Evolutionary conservation across 257 asterid genomes (phyloP).

Genomic region (Solanum sparsipilum): DNA sequence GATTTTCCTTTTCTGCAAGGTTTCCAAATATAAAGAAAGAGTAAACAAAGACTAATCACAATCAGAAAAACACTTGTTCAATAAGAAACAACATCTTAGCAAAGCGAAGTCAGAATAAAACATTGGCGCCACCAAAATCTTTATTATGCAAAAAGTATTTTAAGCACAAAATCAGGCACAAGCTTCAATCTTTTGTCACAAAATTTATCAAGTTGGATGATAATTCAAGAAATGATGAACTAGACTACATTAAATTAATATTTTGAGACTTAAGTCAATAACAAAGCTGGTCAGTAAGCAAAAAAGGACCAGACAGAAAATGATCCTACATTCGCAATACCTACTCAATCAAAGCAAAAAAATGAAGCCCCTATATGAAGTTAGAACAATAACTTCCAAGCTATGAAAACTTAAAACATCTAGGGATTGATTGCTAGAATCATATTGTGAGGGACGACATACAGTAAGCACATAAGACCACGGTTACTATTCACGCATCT

Average conservation of each 20-base stretch:
- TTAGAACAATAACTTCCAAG: background rate
- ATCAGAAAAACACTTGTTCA: background rate
- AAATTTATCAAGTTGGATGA: background rate
- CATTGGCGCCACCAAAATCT: constrained; percentile 15
- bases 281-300: background rate
- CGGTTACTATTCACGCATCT: background rate
- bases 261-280: background rate
- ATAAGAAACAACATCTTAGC: background rate
- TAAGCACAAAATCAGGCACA: background rate
- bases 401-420: background rate
- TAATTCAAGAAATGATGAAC: background rate
- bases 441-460: background rate
- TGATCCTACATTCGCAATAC: background rate
- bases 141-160: background rate
- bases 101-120: constrained; percentile 34
- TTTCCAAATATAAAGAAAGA: background rate
- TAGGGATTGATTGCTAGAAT: background rate
- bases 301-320: background rate
- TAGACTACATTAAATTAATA: background rate
- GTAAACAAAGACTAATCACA: background rate
- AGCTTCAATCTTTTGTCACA: background rate
- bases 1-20: constrained; percentile 29
- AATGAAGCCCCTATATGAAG: background rate
- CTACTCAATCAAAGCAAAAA: background rate
- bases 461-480: background rate